These are phyloP conservation scores for Blastocladiella britannica DNA, from an alignment of 192 early-diverging fungal species.

Conservation along the genomic window DNA sequence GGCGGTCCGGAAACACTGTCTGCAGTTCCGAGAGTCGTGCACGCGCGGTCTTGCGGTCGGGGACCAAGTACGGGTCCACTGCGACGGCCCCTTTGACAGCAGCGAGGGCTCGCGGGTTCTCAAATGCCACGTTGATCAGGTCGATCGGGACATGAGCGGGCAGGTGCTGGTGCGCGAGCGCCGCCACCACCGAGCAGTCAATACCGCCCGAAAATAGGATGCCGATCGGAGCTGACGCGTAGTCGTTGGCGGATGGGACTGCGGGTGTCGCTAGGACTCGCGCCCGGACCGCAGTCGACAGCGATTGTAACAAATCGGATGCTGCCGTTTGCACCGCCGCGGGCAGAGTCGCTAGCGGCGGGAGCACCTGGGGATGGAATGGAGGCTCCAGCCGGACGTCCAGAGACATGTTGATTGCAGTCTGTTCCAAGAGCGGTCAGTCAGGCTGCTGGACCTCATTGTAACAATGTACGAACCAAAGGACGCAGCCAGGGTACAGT, in stretches of 20 bases:
- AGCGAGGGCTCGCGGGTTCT: conserved; percentile 48
- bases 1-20: conserved; percentile 36
- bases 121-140: conserved; percentile 85
- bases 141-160: conserved; percentile 61
- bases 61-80: conserved; percentile 29
- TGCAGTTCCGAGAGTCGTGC: conserved; percentile 27
- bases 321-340: background rate
- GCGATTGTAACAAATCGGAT: background rate
- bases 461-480: background rate
- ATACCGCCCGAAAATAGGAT: conserved; percentile 86
- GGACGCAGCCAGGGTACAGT: too few species aligned
- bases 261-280: background rate
- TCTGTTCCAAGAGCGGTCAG: background rate
- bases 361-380: background rate
- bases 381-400: background rate
- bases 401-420: background rate
- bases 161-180: conserved; percentile 48
- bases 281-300: background rate
- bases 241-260: conserved; percentile 3
- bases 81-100: background rate
- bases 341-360: background rate
- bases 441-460: background rate
- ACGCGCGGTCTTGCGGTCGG: conserved; percentile 62
- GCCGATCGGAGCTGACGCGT: conserved; percentile 45
- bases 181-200: conserved; percentile 78